Conservation (phyloP, 176 grass and related monocot genomes). For the Aegilops umbellulata region DNA sequence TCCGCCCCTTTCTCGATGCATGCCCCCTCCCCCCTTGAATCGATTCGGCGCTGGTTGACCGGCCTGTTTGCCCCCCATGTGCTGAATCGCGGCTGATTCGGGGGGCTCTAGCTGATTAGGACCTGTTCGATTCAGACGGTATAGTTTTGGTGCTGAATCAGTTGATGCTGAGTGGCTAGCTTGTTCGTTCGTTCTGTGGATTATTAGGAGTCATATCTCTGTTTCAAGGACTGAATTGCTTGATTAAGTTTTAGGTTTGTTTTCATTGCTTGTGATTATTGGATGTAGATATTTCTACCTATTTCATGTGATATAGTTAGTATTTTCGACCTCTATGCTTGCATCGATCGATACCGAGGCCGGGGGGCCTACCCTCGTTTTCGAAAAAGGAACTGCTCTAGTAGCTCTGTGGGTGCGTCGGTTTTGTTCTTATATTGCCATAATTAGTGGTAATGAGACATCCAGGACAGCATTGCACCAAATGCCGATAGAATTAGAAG, state of each 20-base stretch:
- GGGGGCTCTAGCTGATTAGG: neutral
- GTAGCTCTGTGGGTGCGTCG: neutral
- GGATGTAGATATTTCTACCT: neutral
- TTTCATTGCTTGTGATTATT: neutral
- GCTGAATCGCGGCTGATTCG: neutral
- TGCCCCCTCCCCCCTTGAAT: neutral
- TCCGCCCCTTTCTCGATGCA: neutral
- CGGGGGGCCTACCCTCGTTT: neutral
- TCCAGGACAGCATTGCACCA: neutral
- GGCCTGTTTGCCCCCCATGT: neutral
- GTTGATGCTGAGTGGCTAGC: neutral
- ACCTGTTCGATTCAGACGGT: constrained; percentile 15
- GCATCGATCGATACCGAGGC: neutral
- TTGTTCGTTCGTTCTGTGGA: neutral
- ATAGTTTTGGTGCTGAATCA: neutral
- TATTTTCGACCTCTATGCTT: neutral
- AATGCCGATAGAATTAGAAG: neutral
- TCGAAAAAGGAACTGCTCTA: neutral
- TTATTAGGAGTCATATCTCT: neutral
- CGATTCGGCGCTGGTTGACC: constrained; percentile 5
- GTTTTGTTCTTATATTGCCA: constrained; percentile 15
- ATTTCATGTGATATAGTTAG: constrained; percentile 9
- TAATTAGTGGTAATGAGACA: neutral
- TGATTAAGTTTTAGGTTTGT: neutral
- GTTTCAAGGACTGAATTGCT: neutral